Conservation (phyloP, 2,329 filamentous ascomycete genomes). For the Parastagonospora avenae region DNA sequence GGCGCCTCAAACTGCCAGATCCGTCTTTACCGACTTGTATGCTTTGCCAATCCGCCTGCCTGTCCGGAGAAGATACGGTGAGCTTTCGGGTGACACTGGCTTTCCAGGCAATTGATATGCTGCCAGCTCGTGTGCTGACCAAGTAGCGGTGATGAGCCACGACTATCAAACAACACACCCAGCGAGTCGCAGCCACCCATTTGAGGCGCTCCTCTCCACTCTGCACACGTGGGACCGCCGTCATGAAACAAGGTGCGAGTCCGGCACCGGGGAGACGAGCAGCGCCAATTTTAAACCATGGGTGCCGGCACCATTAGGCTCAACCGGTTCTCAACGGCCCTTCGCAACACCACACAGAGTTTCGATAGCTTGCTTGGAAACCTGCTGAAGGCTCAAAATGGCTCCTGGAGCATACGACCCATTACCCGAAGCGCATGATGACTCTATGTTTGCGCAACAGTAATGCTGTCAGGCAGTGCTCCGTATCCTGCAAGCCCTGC, state of each 20-base stretch:
- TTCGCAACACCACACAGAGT: slow-evolving; percentile 10
- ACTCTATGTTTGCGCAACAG: slow-evolving; percentile 4
- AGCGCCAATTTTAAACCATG: slow-evolving; percentile 26
- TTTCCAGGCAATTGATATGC: slow-evolving; percentile 5
- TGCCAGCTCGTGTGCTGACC: slow-evolving; percentile 6
- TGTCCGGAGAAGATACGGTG: slow-evolving; percentile 11
- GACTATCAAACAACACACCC: slow-evolving; percentile 14
- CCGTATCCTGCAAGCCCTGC: background rate
- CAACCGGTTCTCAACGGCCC: slow-evolving; percentile 16
- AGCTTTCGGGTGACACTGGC: slow-evolving; percentile 6
- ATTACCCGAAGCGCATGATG: background rate
- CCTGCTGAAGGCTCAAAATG: background rate
- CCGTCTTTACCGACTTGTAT: slow-evolving; percentile 18
- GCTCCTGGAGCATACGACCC: background rate
- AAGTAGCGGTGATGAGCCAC: slow-evolving; percentile 15
- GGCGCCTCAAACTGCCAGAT: slow-evolving; percentile 8
- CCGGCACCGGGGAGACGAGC: slow-evolving; percentile 30
- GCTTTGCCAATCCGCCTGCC: slow-evolving; percentile 11
- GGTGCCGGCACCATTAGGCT: slow-evolving; percentile 25
- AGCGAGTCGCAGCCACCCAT: slow-evolving; percentile 20
- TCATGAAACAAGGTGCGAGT: slow-evolving; percentile 33
- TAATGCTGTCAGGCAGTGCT: slow-evolving; percentile 7
- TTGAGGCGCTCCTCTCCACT: slow-evolving; percentile 20
- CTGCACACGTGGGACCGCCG: slow-evolving; percentile 33
- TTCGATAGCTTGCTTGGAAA: slow-evolving; percentile 5